phyloP scores from a whole-genome alignment of 2,329 filamentous ascomycete genomes.

The Periconia sp. region DNA sequence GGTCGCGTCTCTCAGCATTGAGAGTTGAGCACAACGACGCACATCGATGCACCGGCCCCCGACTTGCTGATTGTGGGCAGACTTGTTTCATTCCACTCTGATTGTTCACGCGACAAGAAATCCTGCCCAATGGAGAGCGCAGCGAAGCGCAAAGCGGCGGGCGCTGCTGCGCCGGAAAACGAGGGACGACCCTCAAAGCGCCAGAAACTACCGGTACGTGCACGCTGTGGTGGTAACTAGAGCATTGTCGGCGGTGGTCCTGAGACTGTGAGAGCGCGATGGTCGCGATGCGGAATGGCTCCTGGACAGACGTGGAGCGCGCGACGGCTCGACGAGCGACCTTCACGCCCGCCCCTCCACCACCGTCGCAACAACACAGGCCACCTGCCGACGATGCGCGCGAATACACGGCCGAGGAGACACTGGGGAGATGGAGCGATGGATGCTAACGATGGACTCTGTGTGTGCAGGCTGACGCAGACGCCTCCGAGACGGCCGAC shows the following conservation, averaged over 20 bases:
- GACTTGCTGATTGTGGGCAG: constrained; percentile 19
- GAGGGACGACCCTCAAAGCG: constrained; percentile 64
- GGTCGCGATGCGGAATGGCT: constrained; percentile 39
- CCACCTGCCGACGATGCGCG: constrained; percentile 32
- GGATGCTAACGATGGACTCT: constrained; percentile 33
- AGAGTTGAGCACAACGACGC: constrained; percentile 29
- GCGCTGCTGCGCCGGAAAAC: constrained; percentile 55
- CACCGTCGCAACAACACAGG: constrained; percentile 32
- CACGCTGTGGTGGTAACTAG: constrained; percentile 22
- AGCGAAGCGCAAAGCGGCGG: constrained; percentile 63
- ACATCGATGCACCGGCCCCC: constrained; percentile 41
- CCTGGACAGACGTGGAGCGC: constrained; percentile 26
- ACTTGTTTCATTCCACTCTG: constrained; percentile 20
- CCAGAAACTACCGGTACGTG: constrained; percentile 65
- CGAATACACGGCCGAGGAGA: constrained; percentile 1
- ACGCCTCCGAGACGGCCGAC: constrained; percentile 60
- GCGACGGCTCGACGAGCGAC: constrained; percentile 40
- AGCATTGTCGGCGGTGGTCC: constrained; percentile 30
- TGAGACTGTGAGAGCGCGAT: constrained; percentile 17
- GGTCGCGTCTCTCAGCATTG: constrained; percentile 24
- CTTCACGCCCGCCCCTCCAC: constrained; percentile 32
- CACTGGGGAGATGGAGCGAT: constrained; percentile 2
- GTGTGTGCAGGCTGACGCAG: constrained; percentile 34
- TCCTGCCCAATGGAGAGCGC: constrained; percentile 49
- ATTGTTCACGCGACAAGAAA: constrained; percentile 39